A percentile compares a stretch with the other conserved stretches of the same genome.
phyloP scores from a whole-genome alignment of 805 yeast genomes.

The Tetrapisispora nanseiensis region DNA sequence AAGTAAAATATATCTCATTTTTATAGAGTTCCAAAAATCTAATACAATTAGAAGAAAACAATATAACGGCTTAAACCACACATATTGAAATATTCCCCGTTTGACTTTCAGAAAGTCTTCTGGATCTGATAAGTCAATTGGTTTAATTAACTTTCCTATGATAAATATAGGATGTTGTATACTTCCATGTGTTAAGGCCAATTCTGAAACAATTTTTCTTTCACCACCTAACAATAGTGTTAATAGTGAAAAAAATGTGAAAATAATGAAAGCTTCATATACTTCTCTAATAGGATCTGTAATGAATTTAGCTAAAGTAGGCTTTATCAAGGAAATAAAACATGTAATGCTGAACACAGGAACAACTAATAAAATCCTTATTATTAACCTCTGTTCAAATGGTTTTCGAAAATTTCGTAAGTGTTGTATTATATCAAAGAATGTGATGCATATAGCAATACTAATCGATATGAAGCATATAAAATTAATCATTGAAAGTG shows the following conservation, averaged over 20 bases:
- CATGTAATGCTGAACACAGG: conserved; percentile 75
- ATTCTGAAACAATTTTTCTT: conserved; percentile 58
- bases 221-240: conserved; percentile 90
- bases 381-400: conserved; percentile 71
- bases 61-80: conserved; percentile 86
- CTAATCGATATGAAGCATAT: conserved; percentile 18
- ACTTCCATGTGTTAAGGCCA: conserved; percentile 63
- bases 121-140: conserved; percentile 81
- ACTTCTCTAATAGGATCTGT: conserved; percentile 77
- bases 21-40: conserved; percentile 39
- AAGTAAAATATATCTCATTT: conserved; percentile 38
- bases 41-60: conserved; percentile 42
- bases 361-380: conserved; percentile 71
- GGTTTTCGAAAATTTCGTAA: conserved; percentile 77
- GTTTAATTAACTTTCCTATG: conserved; percentile 39
- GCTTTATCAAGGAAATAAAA: conserved; percentile 41
- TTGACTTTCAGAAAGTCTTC: conserved; percentile 64
- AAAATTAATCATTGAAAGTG: conserved; percentile 20
- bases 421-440: conserved; percentile 41
- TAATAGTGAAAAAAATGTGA: conserved; percentile 78
- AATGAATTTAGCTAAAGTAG: conserved; percentile 34
- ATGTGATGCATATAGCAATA: conserved; percentile 34
- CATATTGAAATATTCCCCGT: conserved; percentile 83
- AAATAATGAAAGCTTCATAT: conserved; percentile 92
- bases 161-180: conserved; percentile 49